Base-by-base conservation (phyloP, 192 early-diverging fungal species). In the Gigaspora rosea region DNA sequence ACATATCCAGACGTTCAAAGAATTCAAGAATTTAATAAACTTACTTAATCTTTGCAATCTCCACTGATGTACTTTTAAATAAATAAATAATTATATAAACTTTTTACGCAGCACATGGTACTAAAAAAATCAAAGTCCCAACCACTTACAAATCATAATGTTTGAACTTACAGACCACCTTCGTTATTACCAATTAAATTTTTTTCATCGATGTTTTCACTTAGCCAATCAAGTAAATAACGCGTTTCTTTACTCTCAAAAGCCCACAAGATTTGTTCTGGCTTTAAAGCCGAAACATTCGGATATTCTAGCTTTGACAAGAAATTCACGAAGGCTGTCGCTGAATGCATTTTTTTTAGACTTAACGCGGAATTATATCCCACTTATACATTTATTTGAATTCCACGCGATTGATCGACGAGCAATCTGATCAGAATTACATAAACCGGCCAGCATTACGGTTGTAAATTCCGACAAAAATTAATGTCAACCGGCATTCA, bases 181-280 rank as follows among this genome's bases (percentile, higher is more conserved):
- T 57, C 41, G 18, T 62, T 62, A 57, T 66, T 66, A 51, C 36
- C 46, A 41, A 76, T 35, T 15, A 66, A 61, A 64, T 76, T 76
- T 32, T 76, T n/a, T 64, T 76, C 75, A 57, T 76, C 75, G 11
- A 76, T 56, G 46, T 52, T 66, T 50, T 65, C 33, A 47, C 75
- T 56, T 67, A 76, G 56, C 75, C 75, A 76, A 7, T 76, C 33
- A 20, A 76, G 46, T 56, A 76, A 41, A 46, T 35, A 27, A 51
- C 36, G 63, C 10, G 51, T 54, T 54, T 64, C 61, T 33, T n/a
- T 5, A 22, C 22, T 27, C 41, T 76, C 75, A 67, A 27, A 63
- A 15, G 63, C 62, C 75, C 75, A 76, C 7, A 36, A 67, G 36
- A 76, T 49, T 67, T 76, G 63, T 66, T 76, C 63, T 15, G 75